These are phyloP conservation scores for Colletotrichum musicola DNA, from an alignment of 2,329 filamentous ascomycete genomes.

Conservation along the genomic window DNA sequence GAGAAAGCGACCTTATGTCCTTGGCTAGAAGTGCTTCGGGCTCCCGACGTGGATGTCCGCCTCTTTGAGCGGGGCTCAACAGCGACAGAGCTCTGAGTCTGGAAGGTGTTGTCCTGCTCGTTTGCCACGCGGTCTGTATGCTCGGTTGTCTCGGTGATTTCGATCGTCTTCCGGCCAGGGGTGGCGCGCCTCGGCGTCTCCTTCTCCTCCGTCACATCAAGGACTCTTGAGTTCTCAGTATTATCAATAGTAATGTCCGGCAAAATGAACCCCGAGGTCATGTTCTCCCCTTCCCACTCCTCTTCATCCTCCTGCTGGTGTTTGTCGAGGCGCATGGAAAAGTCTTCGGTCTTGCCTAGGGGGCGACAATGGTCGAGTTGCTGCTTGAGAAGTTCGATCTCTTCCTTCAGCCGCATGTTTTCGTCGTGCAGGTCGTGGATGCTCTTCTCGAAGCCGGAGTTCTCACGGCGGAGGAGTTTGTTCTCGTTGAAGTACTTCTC, in stretches of 20 bases:
- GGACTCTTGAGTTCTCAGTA: constrained; percentile 48
- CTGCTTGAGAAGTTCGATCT: constrained; percentile 59
- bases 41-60: constrained; percentile 36
- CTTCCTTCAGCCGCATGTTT: constrained; percentile 60
- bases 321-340: constrained; percentile 47
- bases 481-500: constrained; percentile 68
- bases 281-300: constrained; percentile 56
- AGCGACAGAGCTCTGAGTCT: constrained; percentile 41
- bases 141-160: constrained; percentile 44
- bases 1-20: constrained; percentile 57
- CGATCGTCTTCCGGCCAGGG: constrained; percentile 48
- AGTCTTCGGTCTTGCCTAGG: constrained; percentile 50
- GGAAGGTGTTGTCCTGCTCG: constrained; percentile 37
- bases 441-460: constrained; percentile 61
- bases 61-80: constrained; percentile 40
- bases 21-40: constrained; percentile 37
- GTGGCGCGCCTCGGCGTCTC: constrained; percentile 43
- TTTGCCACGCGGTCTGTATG: constrained; percentile 44
- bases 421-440: constrained; percentile 60
- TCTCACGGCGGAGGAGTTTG: constrained; percentile 62
- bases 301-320: constrained; percentile 49
- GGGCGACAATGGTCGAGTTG: constrained; percentile 59
- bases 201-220: constrained; percentile 36
- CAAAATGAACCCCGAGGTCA: constrained; percentile 71
- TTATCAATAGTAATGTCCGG: constrained; percentile 69